Conservation (phyloP, 768 basidiomycete genomes). For the Phallus indusiatus region DNA sequence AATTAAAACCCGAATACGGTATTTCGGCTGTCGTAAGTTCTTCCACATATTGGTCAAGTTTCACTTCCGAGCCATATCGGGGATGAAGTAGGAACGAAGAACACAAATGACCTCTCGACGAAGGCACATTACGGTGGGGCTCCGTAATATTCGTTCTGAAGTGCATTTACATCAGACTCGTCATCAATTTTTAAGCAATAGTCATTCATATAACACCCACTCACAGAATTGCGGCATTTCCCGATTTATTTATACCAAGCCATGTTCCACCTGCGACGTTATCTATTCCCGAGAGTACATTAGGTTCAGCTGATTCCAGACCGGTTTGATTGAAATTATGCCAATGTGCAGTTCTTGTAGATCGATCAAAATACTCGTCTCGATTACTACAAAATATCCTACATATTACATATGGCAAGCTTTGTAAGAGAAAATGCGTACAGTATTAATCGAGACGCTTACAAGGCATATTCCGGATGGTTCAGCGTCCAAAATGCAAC, state of each 20-base stretch:
- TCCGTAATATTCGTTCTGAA: constrained; percentile 82
- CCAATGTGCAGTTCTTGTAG: constrained; percentile 55
- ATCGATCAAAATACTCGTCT: constrained; percentile 63
- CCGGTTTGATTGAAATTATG: constrained; percentile 44
- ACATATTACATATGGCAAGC: constrained; percentile 1
- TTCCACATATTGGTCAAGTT: constrained; percentile 39
- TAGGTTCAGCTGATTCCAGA: constrained; percentile 17
- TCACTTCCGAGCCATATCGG: background rate
- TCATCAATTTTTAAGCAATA: constrained; percentile 2
- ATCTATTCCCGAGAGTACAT: constrained; percentile 69
- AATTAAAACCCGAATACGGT: constrained; percentile 72
- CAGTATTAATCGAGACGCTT: constrained; percentile 22
- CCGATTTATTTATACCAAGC: constrained; percentile 61
- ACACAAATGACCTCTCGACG: constrained; percentile 61
- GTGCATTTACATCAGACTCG: constrained; percentile 8
- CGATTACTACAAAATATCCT: constrained; percentile 72
- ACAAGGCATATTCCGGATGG: constrained; percentile 74
- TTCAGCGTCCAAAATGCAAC: constrained; percentile 70
- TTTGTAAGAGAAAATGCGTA: constrained; percentile 6
- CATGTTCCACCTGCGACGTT: constrained; percentile 68
- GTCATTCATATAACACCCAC: constrained; percentile 20
- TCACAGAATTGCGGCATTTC: constrained; percentile 65
- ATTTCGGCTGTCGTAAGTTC: constrained; percentile 35
- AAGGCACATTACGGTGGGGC: constrained; percentile 33
- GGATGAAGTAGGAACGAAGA: constrained; percentile 51